Evolutionary conservation across 2,329 filamentous ascomycete species (phyloP).

Genomic region (Alternaria brassicae): DNA sequence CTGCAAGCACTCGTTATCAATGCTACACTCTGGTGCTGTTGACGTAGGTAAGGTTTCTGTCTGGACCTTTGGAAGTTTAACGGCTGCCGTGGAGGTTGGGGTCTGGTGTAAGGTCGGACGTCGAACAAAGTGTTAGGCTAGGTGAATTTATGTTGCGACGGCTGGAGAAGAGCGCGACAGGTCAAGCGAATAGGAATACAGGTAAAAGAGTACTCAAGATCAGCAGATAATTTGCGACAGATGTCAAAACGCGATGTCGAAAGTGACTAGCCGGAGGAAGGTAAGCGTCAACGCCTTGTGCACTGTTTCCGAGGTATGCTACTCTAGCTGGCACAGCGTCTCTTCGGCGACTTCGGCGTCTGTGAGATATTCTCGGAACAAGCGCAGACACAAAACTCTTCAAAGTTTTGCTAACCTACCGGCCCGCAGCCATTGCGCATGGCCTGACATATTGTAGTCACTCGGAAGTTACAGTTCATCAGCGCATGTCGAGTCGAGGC

Average conservation of each 20-base stretch:
- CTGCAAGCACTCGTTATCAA: slow-evolving; percentile 1
- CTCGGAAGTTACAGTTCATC: slow-evolving; percentile 17
- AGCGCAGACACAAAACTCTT: background rate
- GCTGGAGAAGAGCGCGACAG: background rate
- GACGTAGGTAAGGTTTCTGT: background rate
- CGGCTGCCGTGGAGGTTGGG: slow-evolving; percentile 1
- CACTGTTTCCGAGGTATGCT: slow-evolving; percentile 5
- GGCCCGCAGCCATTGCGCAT: slow-evolving; percentile 15
- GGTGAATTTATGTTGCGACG: slow-evolving; percentile 3
- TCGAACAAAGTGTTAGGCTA: slow-evolving; percentile 2
- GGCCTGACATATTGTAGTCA: slow-evolving; percentile 6
- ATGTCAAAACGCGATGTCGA: slow-evolving; percentile 32
- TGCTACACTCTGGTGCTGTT: slow-evolving; percentile 7
- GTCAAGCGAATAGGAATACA: slow-evolving; percentile 15
- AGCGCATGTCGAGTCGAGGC: slow-evolving; percentile 23
- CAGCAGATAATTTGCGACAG: slow-evolving; percentile 42
- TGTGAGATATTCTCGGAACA: slow-evolving; percentile 14
- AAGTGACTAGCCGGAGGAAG: slow-evolving; percentile 29
- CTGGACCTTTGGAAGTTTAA: slow-evolving; percentile 1
- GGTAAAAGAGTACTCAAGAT: slow-evolving; percentile 21
- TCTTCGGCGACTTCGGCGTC: slow-evolving; percentile 7
- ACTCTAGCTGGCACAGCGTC: slow-evolving; percentile 2
- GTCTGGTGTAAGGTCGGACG: slow-evolving; percentile 2
- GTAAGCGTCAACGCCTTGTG: slow-evolving; percentile 13
- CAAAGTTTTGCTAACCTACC: slow-evolving; percentile 11